Base-by-base conservation (phyloP, 768 basidiomycete species). In the Panus rudis region DNA sequence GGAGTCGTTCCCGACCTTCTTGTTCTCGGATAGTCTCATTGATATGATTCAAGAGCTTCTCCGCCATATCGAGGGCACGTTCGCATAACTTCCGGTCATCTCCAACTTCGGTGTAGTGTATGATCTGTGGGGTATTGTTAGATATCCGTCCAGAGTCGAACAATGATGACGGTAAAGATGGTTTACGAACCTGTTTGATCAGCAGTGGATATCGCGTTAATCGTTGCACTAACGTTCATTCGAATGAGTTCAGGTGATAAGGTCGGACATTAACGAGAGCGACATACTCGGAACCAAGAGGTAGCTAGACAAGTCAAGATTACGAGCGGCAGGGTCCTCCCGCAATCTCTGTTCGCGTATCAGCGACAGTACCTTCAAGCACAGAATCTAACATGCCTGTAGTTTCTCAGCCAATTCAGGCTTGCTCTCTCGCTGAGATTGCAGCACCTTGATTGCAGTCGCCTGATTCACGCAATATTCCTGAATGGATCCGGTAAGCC, bases 151-250 rank as follows among this genome's bases (percentile, higher is more conserved):
- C 14, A 6, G 1, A 28, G 11, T 17, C n/a, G 19, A 28, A 37
- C 13, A 14, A 14, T 16, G 5, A 23, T 14, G n/a, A n/a, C n/a
- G 16, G 4, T 26, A 19, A 17, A 32, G 32, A 25, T 21, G n/a
- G n/a, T n/a, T n/a, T 8, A 47, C 61, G 16, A 38, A 79, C 81
- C 63, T 90, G 87, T 42, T 81, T 80, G 50, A 97, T 81, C 24
- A 97, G 71, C 0, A 99, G 70, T 0, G 94, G 94, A 58, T 98
- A 99, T 44, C 91, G 75, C 0, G 94, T 96, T 43, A 97, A 81
- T 7, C 94, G 81, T 78, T 96, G 92, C 92, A 93, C 89, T 92
- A 47, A 34, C 20, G 10, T 48, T 16, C 38, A 25, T 39, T 20
- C 24, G 14, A 17, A 30, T 37, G 11, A 23, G 28, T 17, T 10